phyloP scores from a whole-genome alignment of 495 filamentous ascomycete species.

The Parmelia sp. region DNA sequence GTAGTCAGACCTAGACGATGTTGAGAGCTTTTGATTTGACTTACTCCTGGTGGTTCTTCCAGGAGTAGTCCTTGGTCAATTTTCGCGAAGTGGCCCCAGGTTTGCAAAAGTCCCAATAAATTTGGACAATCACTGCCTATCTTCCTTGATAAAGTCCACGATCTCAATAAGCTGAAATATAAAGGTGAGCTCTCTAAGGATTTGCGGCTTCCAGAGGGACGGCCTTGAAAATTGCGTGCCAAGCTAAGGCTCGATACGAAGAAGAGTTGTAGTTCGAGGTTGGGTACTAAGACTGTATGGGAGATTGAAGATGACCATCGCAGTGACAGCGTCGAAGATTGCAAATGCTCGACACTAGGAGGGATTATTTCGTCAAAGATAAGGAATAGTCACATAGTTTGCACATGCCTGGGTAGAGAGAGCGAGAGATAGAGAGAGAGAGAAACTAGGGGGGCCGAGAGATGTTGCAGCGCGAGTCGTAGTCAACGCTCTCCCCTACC shows the following conservation, averaged over 20 bases:
- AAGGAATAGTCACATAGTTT: not conserved
- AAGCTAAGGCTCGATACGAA: not conserved
- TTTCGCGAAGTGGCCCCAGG: not conserved
- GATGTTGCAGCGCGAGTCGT: not conserved
- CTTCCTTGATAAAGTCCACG: not conserved
- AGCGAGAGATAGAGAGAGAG: not conserved
- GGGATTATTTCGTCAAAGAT: not conserved
- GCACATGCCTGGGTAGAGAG: not conserved
- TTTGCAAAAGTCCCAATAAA: not conserved
- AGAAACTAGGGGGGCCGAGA: not conserved
- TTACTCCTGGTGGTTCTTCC: not conserved
- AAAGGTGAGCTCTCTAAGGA: no score
- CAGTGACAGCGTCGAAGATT: not conserved
- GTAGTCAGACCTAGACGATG: no score
- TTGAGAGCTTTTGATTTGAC: not conserved
- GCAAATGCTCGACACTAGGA: no score
- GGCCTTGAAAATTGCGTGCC: not conserved
- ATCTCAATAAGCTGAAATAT: not conserved
- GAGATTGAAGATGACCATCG: not conserved
- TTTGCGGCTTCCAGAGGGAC: not conserved
- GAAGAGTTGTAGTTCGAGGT: not conserved
- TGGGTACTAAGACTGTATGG: not conserved
- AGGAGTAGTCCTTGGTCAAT: not conserved
- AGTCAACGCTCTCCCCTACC: not conserved
- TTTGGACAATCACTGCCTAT: not conserved